phyloP scores from a whole-genome alignment of 2,329 filamentous ascomycete genomes.

The Colletotrichum tabaci region DNA sequence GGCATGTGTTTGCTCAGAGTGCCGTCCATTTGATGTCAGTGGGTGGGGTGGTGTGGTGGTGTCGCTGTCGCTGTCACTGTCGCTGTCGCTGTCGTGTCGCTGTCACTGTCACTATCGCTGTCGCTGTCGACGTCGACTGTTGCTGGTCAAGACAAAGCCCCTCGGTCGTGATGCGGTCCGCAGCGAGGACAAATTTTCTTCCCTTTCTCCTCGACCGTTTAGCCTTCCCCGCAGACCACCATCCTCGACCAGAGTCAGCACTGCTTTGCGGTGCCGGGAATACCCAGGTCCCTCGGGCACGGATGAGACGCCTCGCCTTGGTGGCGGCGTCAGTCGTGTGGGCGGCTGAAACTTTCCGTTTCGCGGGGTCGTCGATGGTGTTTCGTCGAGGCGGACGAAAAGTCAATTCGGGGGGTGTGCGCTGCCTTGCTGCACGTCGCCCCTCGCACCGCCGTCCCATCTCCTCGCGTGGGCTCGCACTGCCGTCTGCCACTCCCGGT shows the following conservation, averaged over 20 bases:
- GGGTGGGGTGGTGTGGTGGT: neutral
- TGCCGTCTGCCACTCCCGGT: too few relatives aligned
- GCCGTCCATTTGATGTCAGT: constrained; percentile 25
- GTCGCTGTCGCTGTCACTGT: too few relatives aligned
- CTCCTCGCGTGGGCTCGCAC: too few relatives aligned
- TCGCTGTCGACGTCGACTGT: neutral
- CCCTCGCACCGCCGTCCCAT: too few relatives aligned
- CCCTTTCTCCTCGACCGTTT: constrained; percentile 32
- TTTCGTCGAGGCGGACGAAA: too few relatives aligned
- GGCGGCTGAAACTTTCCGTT: too few relatives aligned
- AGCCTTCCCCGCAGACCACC: constrained; percentile 36
- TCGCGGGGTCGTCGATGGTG: too few relatives aligned
- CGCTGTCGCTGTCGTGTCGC: too few relatives aligned
- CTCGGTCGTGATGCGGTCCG: too few relatives aligned
- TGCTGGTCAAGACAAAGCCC: neutral
- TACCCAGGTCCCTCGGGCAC: constrained; percentile 32
- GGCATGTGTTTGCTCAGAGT: constrained; percentile 28
- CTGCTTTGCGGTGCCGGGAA: constrained; percentile 27
- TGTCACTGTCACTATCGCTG: too few relatives aligned
- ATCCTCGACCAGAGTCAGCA: constrained; percentile 34
- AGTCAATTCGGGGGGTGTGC: too few relatives aligned
- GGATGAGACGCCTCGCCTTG: constrained; percentile 37
- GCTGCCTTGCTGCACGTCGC: too few relatives aligned
- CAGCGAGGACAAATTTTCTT: neutral
- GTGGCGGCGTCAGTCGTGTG: constrained; percentile 10